Evolutionary conservation across 768 basidiomycete genomes (phyloP).

Genomic region (Psilocybe tampanensis): DNA sequence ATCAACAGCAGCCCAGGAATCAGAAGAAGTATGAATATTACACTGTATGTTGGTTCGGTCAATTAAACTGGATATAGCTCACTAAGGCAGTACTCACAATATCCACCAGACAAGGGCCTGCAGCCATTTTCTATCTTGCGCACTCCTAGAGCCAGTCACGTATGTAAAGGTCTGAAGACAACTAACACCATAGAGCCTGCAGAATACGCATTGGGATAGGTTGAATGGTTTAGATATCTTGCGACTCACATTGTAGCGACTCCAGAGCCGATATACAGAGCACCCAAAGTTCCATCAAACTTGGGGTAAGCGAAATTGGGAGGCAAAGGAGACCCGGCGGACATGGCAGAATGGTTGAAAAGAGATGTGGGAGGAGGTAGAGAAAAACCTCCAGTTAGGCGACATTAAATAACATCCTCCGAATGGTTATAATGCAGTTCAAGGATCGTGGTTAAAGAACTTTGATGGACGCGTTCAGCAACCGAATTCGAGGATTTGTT

Average conservation of each 20-base stretch:
- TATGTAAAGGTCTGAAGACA: conserved; percentile 18
- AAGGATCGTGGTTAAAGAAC: not conserved
- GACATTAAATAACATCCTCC: not conserved
- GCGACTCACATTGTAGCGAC: conserved; percentile 16
- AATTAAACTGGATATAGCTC: not conserved
- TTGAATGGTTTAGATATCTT: not conserved
- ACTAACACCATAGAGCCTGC: conserved; percentile 14
- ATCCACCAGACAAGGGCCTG: conserved; percentile 8
- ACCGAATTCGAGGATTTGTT: no score
- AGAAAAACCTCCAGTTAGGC: not conserved
- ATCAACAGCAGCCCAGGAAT: not conserved
- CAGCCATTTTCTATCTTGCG: conserved; percentile 13
- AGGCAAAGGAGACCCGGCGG: not conserved
- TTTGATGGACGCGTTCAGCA: no score
- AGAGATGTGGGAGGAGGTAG: not conserved
- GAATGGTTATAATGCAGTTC: no score
- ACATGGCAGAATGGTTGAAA: not conserved
- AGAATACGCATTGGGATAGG: not conserved
- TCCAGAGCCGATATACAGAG: conserved; percentile 14
- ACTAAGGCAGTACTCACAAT: conserved; percentile 11
- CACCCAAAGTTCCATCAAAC: conserved; percentile 17
- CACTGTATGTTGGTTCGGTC: not conserved
- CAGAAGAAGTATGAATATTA: not conserved
- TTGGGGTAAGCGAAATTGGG: conserved; percentile 1
- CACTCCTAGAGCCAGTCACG: conserved; percentile 6